Percentiles rank a stretch among this genome's conserved stretches.
Evolutionary conservation across 139 green algal species (phyloP).

Genomic region (Coelastrella sp.): DNA sequence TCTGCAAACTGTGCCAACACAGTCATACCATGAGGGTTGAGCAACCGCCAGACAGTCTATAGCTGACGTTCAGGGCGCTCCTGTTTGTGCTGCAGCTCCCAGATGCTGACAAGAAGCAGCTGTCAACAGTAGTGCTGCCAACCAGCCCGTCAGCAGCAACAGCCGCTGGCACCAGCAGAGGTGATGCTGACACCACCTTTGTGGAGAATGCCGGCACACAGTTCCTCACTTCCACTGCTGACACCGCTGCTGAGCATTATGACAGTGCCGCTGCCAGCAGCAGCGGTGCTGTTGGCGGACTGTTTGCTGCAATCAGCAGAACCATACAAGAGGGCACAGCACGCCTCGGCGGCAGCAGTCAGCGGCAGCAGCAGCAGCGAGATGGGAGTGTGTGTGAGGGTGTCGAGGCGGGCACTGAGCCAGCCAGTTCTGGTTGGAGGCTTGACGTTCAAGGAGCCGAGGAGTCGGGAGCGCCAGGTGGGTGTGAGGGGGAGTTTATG

Average conservation of each 20-base stretch:
- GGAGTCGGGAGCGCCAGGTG: not conserved
- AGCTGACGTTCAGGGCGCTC: not conserved
- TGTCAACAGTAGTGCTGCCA: not conserved
- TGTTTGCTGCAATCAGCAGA: not conserved
- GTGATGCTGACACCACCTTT: not conserved
- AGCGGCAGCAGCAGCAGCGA: not conserved
- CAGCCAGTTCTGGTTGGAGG: not conserved
- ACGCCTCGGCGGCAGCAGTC: not conserved
- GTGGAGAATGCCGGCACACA: not conserved
- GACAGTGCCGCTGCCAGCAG: not conserved
- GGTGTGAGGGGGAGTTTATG: not conserved
- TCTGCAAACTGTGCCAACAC: too few species aligned
- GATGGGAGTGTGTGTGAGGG: not conserved
- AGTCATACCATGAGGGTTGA: too few species aligned
- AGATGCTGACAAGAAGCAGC: slow-evolving; percentile 12
- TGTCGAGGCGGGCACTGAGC: not conserved
- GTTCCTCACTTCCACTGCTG: not conserved
- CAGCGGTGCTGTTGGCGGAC: not conserved
- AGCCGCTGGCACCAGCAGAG: not conserved
- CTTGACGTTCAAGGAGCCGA: not conserved
- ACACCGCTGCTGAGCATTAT: too few species aligned
- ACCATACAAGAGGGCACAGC: not conserved
- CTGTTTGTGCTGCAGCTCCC: not conserved
- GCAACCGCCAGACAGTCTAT: not conserved
- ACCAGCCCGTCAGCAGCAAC: not conserved